These are phyloP conservation scores for Amborella trichopoda DNA, from an alignment of 164 flowering plant genomes.

Conservation along the genomic window DNA sequence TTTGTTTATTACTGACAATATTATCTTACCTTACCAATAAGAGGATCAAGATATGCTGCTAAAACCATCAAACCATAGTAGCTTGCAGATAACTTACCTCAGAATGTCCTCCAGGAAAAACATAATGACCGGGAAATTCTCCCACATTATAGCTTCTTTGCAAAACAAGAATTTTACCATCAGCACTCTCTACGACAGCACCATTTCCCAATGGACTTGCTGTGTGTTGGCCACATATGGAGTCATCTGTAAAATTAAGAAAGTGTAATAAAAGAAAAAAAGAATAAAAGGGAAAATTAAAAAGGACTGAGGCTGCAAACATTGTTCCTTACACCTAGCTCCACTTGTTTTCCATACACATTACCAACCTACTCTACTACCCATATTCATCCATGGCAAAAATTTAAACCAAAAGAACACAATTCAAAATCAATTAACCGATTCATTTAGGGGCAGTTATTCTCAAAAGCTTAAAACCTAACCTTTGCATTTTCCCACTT, in stretches of 20 bases:
- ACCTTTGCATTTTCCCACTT: no score
- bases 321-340: not conserved
- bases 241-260: conserved; percentile 41
- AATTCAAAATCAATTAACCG: no score
- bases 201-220: conserved; percentile 95
- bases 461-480: no score
- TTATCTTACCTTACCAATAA: no score
- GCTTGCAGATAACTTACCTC: no score
- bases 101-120: conserved; percentile 99
- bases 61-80: no score
- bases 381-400: no score
- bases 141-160: conserved; percentile 89
- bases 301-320: not conserved
- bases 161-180: conserved; percentile 53
- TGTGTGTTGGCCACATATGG: conserved; percentile 53
- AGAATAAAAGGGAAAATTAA: not conserved
- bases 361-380: no score
- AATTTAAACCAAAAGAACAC: no score
- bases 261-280: not conserved
- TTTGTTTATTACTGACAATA: no score
- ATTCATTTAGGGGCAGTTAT: no score
- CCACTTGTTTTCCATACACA: not conserved
- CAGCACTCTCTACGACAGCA: conserved; percentile 80
- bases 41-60: no score
- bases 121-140: conserved; percentile 90